Conservation (phyloP, 805 yeast species). For the Candida ponderosae region DNA sequence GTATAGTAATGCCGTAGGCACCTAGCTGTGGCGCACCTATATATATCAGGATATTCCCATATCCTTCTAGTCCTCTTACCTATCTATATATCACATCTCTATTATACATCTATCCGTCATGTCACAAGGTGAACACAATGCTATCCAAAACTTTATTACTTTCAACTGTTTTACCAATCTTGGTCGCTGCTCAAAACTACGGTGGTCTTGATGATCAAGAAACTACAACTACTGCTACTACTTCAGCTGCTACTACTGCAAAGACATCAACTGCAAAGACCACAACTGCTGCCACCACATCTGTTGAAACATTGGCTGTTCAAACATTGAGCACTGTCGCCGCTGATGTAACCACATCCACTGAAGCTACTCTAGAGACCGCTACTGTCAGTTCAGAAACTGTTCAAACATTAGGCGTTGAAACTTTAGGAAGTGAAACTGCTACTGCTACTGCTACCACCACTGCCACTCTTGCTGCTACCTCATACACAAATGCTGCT, state of each 20-base stretch:
- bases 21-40: too few relatives aligned
- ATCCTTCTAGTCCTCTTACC: neutral
- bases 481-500: neutral
- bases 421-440: neutral
- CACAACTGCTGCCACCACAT: neutral
- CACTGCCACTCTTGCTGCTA: neutral
- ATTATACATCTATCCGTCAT: neutral
- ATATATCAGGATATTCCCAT: too few relatives aligned
- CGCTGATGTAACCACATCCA: neutral
- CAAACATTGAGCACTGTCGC: too few relatives aligned
- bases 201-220: conserved; percentile 3
- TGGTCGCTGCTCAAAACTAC: conserved; percentile 1
- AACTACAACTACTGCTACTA: neutral
- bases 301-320: neutral
- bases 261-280: neutral
- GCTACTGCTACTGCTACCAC: conserved; percentile 1
- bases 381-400: neutral
- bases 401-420: neutral
- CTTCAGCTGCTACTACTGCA: neutral
- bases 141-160: neutral
- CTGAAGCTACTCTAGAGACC: neutral
- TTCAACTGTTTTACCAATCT: conserved; percentile 1
- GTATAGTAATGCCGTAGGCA: too few relatives aligned
- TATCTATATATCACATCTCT: neutral
- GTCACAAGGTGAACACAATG: neutral